Evolutionary conservation across 805 yeast genomes (phyloP).

Genomic region (Yarrowia porcina): DNA sequence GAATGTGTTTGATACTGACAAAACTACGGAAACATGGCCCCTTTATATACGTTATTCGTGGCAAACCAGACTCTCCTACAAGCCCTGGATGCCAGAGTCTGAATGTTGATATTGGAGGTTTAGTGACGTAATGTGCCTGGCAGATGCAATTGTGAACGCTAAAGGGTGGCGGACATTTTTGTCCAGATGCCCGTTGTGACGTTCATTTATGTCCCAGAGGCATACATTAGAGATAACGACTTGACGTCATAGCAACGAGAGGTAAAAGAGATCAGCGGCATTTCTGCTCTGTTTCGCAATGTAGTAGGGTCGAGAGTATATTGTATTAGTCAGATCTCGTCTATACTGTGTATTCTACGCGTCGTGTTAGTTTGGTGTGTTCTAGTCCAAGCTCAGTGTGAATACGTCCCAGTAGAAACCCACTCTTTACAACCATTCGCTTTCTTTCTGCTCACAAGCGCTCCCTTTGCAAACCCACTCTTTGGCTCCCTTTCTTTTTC

Average conservation of each 20-base stretch:
- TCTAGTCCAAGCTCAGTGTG: not conserved
- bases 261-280: not conserved
- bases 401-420: not conserved
- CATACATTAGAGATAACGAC: conserved; percentile 1
- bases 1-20: conserved; percentile 2
- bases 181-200: not conserved
- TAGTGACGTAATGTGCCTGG: conserved; percentile 16
- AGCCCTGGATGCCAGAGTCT: not conserved
- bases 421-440: no score
- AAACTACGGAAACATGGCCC: not conserved
- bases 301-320: no score
- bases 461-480: no score
- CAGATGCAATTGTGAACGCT: not conserved
- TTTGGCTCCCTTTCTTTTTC: not conserved
- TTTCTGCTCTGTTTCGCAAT: not conserved
- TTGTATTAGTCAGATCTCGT: no score
- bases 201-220: conserved; percentile 6
- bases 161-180: conserved; percentile 4
- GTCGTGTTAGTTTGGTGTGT: not conserved
- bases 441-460: no score
- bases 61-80: conserved; percentile 3
- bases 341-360: no score
- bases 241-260: conserved; percentile 10
- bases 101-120: conserved; percentile 15
- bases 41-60: not conserved